Evolutionary conservation across 148 eudicot genomes (phyloP).

Genomic region (Chenopodium album): DNA sequence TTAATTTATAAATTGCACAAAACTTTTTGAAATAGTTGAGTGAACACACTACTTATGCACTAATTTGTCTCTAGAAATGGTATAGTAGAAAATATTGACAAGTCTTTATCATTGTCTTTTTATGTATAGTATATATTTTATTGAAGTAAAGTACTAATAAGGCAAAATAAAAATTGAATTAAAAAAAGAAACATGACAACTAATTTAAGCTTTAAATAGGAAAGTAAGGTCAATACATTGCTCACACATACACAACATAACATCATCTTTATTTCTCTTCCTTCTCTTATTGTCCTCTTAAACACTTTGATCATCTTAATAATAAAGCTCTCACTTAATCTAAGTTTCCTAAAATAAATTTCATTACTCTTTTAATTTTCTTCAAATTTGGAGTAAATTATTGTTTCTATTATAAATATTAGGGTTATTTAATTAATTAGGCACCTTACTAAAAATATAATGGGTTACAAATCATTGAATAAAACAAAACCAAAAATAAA

Average conservation of each 20-base stretch:
- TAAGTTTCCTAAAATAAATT: background rate
- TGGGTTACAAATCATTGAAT: constrained; percentile 45
- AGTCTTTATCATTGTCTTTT: background rate
- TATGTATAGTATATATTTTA: background rate
- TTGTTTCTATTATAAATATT: background rate
- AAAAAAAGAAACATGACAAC: background rate
- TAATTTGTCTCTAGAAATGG: background rate
- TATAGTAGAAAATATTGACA: background rate
- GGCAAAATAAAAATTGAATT: background rate
- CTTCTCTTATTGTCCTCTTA: background rate
- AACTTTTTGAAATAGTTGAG: too few relatives aligned
- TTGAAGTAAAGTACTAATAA: background rate
- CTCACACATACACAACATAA: constrained; percentile 18
- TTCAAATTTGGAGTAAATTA: too few relatives aligned
- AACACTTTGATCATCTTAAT: background rate
- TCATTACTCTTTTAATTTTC: background rate
- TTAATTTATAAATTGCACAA: too few relatives aligned
- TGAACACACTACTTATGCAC: background rate
- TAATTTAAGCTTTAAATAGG: constrained; percentile 25
- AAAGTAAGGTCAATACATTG: constrained; percentile 11
- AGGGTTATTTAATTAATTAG: background rate
- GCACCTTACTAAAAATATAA: constrained; percentile 13
- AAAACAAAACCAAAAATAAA: constrained; percentile 47
- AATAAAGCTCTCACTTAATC: background rate
- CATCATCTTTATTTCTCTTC: constrained; percentile 7